These are phyloP conservation scores for Debaryomyces subglobosus DNA, from an alignment of 1,139 yeast genomes.

Conservation along the genomic window DNA sequence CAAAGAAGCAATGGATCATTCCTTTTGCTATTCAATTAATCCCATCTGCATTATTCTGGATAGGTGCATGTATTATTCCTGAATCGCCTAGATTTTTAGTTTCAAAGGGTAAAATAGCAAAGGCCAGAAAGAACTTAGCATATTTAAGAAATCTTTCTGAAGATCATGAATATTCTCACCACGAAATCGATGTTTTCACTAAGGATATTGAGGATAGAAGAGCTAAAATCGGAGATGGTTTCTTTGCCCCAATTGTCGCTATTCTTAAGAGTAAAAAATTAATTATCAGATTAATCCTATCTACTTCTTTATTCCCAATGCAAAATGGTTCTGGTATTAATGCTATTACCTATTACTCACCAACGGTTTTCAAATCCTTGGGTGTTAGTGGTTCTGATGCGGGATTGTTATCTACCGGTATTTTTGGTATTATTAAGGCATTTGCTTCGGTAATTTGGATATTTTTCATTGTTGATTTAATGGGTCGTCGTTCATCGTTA, in stretches of 20 bases:
- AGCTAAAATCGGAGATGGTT: conserved; percentile 24
- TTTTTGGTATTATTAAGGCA: conserved; percentile 57
- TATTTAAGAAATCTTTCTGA: conserved; percentile 29
- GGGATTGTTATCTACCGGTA: conserved; percentile 58
- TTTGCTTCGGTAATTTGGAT: conserved; percentile 47
- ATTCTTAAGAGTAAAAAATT: conserved; percentile 25
- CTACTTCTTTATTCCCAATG: conserved; percentile 34
- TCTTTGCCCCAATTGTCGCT: conserved; percentile 30
- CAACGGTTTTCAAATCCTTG: conserved; percentile 34
- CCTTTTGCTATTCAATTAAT: conserved; percentile 44
- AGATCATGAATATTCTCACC: conserved; percentile 29
- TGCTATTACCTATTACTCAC: conserved; percentile 38
- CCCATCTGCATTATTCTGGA: conserved; percentile 46
- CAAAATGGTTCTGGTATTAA: conserved; percentile 40
- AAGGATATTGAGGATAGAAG: conserved; percentile 26
- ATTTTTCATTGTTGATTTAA: conserved; percentile 46
- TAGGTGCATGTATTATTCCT: conserved; percentile 41
- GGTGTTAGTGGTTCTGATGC: conserved; percentile 39
- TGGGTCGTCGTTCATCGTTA: conserved; percentile 52
- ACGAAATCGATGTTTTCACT: conserved; percentile 28
- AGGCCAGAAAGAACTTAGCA: conserved; percentile 37
- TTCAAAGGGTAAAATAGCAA: conserved; percentile 32
- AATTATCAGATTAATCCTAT: conserved; percentile 29
- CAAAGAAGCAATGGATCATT: conserved; percentile 35
- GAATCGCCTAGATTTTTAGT: conserved; percentile 56